Percentiles rank a stretch among this genome's conserved stretches.
Evolutionary conservation across 441 rosid species (phyloP).

Genomic region (Aleurites moluccanus): DNA sequence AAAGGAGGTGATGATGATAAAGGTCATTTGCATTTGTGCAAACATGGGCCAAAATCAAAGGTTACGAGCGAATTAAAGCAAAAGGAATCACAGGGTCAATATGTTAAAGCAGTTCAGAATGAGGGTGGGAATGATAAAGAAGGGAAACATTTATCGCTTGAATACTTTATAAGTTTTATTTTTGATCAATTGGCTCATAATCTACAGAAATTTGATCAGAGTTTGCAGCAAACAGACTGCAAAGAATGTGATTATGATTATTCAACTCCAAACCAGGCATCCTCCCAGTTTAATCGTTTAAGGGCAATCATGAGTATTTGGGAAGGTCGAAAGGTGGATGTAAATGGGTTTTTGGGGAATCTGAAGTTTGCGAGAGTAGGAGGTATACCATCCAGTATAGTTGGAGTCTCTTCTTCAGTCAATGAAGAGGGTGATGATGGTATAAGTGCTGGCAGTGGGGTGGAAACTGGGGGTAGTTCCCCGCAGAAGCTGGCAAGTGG

Average conservation of each 20-base stretch:
- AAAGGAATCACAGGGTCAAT: conserved; percentile 30
- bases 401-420: conserved; percentile 61
- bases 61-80: conserved; percentile 29
- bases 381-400: conserved; percentile 71
- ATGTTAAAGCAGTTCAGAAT: conserved; percentile 21
- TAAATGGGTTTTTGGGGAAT: conserved; percentile 78
- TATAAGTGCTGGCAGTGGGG: conserved; percentile 41
- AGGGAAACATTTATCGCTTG: conserved; percentile 47
- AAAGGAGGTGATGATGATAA: conserved; percentile 44
- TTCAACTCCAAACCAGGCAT: conserved; percentile 25
- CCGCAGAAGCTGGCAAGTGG: conserved; percentile 78
- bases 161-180: conserved; percentile 57
- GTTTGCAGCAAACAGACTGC: conserved; percentile 38
- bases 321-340: conserved; percentile 72
- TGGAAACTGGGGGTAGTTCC: conserved; percentile 54
- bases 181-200: conserved; percentile 64
- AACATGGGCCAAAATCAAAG: conserved; percentile 35
- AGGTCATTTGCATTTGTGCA: conserved; percentile 27
- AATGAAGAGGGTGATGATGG: conserved; percentile 60
- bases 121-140: conserved; percentile 34
- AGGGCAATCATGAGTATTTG: conserved; percentile 53
- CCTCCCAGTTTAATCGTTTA: conserved; percentile 44
- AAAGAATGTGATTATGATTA: conserved; percentile 27
- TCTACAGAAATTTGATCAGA: conserved; percentile 67
- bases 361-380: conserved; percentile 89